Evolutionary conservation across 495 filamentous ascomycete genomes (phyloP), one percentile per base, ranked within the genome.

Genomic region (Hypoxylon crocopeplum): DNA sequence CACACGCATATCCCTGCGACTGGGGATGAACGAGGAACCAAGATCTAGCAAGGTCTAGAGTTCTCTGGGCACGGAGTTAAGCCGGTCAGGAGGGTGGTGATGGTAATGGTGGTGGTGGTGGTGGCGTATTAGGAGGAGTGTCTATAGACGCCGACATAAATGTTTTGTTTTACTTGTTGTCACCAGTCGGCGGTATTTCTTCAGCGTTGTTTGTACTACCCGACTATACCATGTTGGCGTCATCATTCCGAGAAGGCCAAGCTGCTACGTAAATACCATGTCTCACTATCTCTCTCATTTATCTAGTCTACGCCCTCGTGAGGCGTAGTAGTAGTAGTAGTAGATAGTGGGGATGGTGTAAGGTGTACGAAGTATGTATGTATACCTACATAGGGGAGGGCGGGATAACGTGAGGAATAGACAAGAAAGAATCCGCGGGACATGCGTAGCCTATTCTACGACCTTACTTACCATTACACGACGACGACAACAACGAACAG

Each of bases 21-120:
- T 63, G 59, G 59, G 53, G 50, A 63, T 17, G 59, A 46, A 22
- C 39, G n/a, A 45, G 41, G 36, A 63, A 63, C 59, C 59, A 63
- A 63, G 59, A 63, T 63, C 53, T 40, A 57, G 49, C 59, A 53
- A n/a, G 40, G 42, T 47, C 45, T 48, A 22, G 45, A 48, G 45
- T 22, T n/a, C 1, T 7, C 7, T 3, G 22, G n/a, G n/a, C 27
- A 48, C 59, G 59, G 59, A 58, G 59, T 58, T 63, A 63, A 50
- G 41, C 24, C 39, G 7, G 20, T 41, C 42, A 20, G 21, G 10
- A 22, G 24, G 39, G 48, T 52, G 42, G 42, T 47, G 16, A 16
- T 45, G 17, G 41, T 45, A 10, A 17, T 17, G 19, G 40, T 45
- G 40, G 17, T 38, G 36, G 32, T n/a, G 32, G 12, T 22, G 16